Conservation (phyloP, 345 rosid species). For the Ceriops decandra region DNA sequence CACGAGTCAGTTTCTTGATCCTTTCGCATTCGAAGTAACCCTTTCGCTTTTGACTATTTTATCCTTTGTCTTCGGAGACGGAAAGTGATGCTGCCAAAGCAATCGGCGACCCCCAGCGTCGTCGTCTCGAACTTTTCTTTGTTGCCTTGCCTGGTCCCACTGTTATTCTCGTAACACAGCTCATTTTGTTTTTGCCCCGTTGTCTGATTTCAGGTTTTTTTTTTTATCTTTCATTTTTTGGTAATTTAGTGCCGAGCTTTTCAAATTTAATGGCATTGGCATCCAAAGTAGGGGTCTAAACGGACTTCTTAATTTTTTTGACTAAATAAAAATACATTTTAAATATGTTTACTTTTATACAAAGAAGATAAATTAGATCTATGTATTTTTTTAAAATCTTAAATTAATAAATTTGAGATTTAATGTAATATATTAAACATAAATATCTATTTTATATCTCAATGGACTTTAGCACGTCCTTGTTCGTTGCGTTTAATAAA, state of each 20-base stretch:
- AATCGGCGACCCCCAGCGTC: too few species aligned
- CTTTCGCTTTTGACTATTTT: constrained; percentile 27
- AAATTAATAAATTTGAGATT: too few species aligned
- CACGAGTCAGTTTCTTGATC: constrained; percentile 38
- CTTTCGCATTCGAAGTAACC: constrained; percentile 14
- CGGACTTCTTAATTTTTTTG: constrained; percentile 4
- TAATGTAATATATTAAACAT: too few species aligned
- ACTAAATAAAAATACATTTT: too few species aligned
- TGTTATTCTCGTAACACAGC: too few species aligned
- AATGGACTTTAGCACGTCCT: too few species aligned
- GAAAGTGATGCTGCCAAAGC: too few species aligned
- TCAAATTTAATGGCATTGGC: background rate
- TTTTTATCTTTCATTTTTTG: background rate
- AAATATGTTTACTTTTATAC: too few species aligned
- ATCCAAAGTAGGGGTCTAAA: constrained; percentile 9
- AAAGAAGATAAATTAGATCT: too few species aligned
- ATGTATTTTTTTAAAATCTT: too few species aligned
- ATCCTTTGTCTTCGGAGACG: constrained; percentile 9
- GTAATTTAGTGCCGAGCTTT: background rate
- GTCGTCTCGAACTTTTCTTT: background rate
- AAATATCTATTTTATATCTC: too few species aligned
- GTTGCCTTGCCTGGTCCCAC: background rate
- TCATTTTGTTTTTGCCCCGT: background rate
- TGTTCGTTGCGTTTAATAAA: too few species aligned
- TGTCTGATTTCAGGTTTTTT: background rate